A percentile compares a stretch with the other conserved stretches of the same genome.
Evolutionary conservation across 2,329 filamentous ascomycete species (phyloP).

Genomic region (Penicillium sp.): DNA sequence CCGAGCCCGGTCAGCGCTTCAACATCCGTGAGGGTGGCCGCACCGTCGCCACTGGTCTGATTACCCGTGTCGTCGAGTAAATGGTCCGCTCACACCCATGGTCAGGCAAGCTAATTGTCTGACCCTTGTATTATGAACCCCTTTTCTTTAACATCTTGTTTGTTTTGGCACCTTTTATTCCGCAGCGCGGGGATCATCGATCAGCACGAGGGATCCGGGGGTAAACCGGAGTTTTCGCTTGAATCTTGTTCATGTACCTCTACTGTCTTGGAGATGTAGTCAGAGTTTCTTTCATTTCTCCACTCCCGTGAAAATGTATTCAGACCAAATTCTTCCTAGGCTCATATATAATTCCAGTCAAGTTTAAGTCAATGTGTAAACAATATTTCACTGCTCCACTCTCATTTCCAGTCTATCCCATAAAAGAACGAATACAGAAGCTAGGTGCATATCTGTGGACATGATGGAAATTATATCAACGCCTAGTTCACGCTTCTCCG

Average conservation of each 20-base stretch:
- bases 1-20: slow-evolving; percentile 92
- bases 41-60: slow-evolving; percentile 78
- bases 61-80: slow-evolving; percentile 65
- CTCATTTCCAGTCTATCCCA: neutral
- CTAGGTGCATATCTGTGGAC: neutral
- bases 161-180: slow-evolving; percentile 27
- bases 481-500: too few species aligned
- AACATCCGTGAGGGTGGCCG: slow-evolving; percentile 97
- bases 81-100: slow-evolving; percentile 9
- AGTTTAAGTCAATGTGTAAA: neutral
- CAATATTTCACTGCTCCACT: neutral
- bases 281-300: slow-evolving; percentile 25
- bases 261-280: slow-evolving; percentile 33
- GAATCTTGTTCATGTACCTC: slow-evolving; percentile 36
- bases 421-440: neutral
- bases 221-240: slow-evolving; percentile 34
- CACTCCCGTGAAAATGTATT: slow-evolving; percentile 30
- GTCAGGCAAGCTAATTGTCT: slow-evolving; percentile 14
- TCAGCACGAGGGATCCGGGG: slow-evolving; percentile 29
- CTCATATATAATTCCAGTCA: slow-evolving; percentile 9
- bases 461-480: too few species aligned
- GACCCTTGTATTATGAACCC: slow-evolving; percentile 35
- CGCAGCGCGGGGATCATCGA: slow-evolving; percentile 37
- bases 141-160: slow-evolving; percentile 28
- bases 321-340: slow-evolving; percentile 10